Evolutionary conservation across 768 basidiomycete species (phyloP).

Genomic region (Xerocomus potaroensis): DNA sequence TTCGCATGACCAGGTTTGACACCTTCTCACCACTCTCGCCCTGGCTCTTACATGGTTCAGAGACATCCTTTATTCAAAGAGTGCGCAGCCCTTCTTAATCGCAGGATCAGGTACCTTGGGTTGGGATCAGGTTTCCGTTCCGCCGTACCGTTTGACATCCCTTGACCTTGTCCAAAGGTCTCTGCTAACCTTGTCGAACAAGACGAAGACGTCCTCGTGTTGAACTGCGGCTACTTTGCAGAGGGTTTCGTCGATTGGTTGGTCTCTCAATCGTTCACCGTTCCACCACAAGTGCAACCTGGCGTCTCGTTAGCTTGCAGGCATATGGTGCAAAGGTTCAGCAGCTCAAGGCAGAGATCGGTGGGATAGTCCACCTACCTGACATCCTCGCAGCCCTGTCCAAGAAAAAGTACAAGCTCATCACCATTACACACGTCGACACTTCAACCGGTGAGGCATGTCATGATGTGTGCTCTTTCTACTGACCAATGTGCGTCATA

Average conservation of each 20-base stretch:
- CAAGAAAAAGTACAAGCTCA: conserved; percentile 78
- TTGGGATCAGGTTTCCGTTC: conserved; percentile 75
- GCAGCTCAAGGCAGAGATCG: conserved; percentile 79
- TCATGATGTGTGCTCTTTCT: not conserved
- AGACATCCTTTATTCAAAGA: conserved; percentile 71
- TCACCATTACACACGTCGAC: conserved; percentile 95
- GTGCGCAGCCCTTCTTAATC: conserved; percentile 88
- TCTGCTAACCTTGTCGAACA: conserved; percentile 86
- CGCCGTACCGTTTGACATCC: not conserved
- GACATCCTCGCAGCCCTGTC: conserved; percentile 67
- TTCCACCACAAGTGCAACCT: not conserved
- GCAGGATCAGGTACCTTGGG: conserved; percentile 94
- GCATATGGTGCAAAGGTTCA: conserved; percentile 88
- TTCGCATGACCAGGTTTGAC: conserved; percentile 71
- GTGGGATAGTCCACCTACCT: conserved; percentile 59
- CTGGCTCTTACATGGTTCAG: conserved; percentile 30
- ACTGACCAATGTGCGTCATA: conserved; percentile 15
- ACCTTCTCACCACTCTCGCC: not conserved
- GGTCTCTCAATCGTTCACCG: not conserved
- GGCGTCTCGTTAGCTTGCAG: conserved; percentile 49
- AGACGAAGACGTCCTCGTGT: conserved; percentile 74
- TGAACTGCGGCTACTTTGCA: conserved; percentile 93
- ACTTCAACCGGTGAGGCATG: conserved; percentile 64
- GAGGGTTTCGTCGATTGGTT: conserved; percentile 88
- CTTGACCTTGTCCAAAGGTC: conserved; percentile 48